Base-by-base conservation (phyloP, 225 moss, liverwort and hornwort genomes). In the Thuidium tamariscinum region DNA sequence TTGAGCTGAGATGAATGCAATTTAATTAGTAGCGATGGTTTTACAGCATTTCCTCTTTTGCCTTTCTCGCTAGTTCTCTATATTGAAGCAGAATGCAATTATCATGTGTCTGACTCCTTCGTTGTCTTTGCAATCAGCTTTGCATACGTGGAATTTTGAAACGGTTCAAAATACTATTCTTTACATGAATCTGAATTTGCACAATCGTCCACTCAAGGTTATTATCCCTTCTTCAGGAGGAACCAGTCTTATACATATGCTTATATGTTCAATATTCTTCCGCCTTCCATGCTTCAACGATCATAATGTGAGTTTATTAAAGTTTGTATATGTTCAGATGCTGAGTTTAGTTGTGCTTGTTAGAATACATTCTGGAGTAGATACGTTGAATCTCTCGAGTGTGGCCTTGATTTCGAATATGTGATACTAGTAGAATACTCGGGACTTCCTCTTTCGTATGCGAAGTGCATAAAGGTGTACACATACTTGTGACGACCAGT, bases 151-250 rank as follows among this genome's bases (percentile, higher is more conserved):
- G 93, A 94, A 85, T 94, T 96, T 86, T 68, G 85, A 94, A 84
- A 94, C 92, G 77, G 91, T 95, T 89, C 93, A 91, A 91, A 94
- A 92, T 91, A 93, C 95, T n/a, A 81, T 93, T 67, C 81, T 92
- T 91, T 88, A 46, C 91, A 91, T 86, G 94, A 93, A 86, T 91
- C 92, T 60, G 96, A 94, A 81, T 85, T n/a, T 95, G 82, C 94
- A 95, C 86, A 91, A 90, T 83, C 93, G 95, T 46, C 93, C 88
- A 75, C 89, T 93, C 36, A 92, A 95, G 95, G 94, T 95, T 83
- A 22, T 36, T 37, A 37, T 88, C 56, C 59, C 49, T 23, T 61
- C 61, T 83, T 77, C 21, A 46, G 81, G 34, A 81, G 63, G 51
- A 87, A 48, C 41, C 17, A 51, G 77, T 70, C 77, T 34, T 30